Conservation (phyloP, 2,329 filamentous ascomycete genomes). For the Hypoxylon sp. region DNA sequence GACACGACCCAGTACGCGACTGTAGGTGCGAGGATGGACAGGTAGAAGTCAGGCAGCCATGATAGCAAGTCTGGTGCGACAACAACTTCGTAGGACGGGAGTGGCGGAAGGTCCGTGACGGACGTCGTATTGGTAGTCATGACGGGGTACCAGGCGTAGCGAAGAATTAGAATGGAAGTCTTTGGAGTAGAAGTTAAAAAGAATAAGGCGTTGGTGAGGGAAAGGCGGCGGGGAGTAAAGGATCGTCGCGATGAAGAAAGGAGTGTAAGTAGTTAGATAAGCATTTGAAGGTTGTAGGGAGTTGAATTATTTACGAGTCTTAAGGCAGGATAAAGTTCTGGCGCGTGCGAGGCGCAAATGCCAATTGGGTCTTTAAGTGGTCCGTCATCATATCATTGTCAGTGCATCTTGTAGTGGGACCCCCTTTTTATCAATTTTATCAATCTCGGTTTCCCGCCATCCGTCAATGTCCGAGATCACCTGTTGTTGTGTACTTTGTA, state of each 20-base stretch:
- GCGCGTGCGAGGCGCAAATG: slow-evolving; percentile 35
- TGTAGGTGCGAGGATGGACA: slow-evolving; percentile 82
- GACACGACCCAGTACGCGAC: slow-evolving; percentile 91
- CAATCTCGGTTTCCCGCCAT: slow-evolving; percentile 34
- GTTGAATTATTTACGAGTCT: slow-evolving; percentile 28
- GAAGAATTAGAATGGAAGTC: slow-evolving; percentile 42
- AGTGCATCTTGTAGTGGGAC: slow-evolving; percentile 29
- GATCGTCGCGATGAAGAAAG: slow-evolving; percentile 39
- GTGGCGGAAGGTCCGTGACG: slow-evolving; percentile 80
- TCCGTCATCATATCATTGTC: slow-evolving; percentile 44
- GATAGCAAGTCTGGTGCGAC: slow-evolving; percentile 80
- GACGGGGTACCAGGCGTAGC: slow-evolving; percentile 37
- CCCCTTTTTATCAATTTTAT: slow-evolving; percentile 46
- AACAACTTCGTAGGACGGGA: slow-evolving; percentile 83
- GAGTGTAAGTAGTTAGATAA: slow-evolving; percentile 39
- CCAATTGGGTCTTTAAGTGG: slow-evolving; percentile 31
- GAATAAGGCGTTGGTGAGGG: not conserved
- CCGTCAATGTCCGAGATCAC: slow-evolving; percentile 46
- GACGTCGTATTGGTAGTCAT: slow-evolving; percentile 68
- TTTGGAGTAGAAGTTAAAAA: slow-evolving; percentile 9
- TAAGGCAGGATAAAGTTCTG: slow-evolving; percentile 31
- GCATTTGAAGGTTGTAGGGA: slow-evolving; percentile 16
- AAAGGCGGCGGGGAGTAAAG: slow-evolving; percentile 18
- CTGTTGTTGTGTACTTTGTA: slow-evolving; percentile 39
- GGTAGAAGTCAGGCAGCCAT: slow-evolving; percentile 84